Percentiles rank a stretch among this genome's conserved stretches.
These are phyloP conservation scores for Phalaenopsis aphrodite DNA, from an alignment of 106 monocot species.

Conservation along the genomic window DNA sequence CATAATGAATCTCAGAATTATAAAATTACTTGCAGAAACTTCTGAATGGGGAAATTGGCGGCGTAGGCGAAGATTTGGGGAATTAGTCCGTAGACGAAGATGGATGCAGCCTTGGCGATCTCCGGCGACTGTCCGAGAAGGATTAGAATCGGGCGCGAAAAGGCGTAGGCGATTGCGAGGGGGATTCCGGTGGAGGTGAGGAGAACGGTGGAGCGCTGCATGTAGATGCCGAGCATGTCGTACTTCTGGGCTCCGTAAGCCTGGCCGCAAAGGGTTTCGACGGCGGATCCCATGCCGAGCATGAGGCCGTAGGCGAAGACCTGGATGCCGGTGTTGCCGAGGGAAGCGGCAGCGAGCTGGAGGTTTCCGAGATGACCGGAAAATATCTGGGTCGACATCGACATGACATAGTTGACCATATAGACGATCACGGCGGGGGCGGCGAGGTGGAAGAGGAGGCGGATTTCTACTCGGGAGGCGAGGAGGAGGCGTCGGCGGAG, in stretches of 20 bases:
- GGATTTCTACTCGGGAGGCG: conserved; percentile 43
- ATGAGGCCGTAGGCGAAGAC: conserved; percentile 85
- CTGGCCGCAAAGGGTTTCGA: conserved; percentile 90
- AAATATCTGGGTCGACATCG: conserved; percentile 75
- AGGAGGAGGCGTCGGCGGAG: conserved; percentile 9
- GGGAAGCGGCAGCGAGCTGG: conserved; percentile 76
- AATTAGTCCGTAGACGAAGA: conserved; percentile 81
- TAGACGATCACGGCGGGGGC: conserved; percentile 72
- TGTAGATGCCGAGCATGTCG: conserved; percentile 82
- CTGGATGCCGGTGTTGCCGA: conserved; percentile 87
- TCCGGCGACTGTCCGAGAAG: conserved; percentile 61
- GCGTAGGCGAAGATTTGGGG: conserved; percentile 94
- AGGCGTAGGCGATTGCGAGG: conserved; percentile 50
- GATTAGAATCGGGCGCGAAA: conserved; percentile 47
- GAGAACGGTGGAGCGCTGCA: conserved; percentile 67
- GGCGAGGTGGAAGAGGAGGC: conserved; percentile 40
- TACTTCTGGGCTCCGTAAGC: conserved; percentile 67
- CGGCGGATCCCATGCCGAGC: conserved; percentile 93
- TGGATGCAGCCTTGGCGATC: conserved; percentile 51
- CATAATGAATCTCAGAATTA: background rate
- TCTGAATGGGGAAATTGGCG: conserved; percentile 88
- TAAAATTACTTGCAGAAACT: conserved; percentile 34
- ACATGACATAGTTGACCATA: conserved; percentile 85
- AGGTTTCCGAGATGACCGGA: conserved; percentile 86
- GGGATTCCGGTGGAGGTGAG: conserved; percentile 57